Evolutionary conservation across 139 green algal species (phyloP).

Genomic region (Yamagishiella unicocca): DNA sequence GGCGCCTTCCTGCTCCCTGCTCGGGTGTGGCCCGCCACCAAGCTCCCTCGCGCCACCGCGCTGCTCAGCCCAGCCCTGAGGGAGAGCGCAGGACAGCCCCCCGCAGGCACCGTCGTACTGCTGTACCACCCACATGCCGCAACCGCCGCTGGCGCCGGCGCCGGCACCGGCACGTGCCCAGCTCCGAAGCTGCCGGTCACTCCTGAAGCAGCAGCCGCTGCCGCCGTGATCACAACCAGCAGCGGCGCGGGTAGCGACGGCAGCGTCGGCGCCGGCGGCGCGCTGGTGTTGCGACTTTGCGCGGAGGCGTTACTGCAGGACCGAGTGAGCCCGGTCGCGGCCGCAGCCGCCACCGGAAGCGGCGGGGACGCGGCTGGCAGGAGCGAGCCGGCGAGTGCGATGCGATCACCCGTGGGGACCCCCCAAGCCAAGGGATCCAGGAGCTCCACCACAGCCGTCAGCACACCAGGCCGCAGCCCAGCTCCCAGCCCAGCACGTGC

Average conservation of each 20-base stretch:
- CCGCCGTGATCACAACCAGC: neutral
- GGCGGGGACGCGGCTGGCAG: neutral
- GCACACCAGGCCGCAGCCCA: neutral
- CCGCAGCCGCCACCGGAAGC: constrained; percentile 4
- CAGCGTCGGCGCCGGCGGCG: neutral
- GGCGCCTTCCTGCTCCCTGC: constrained; percentile 33
- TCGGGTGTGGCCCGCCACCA: constrained; percentile 52
- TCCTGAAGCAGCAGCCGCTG: neutral
- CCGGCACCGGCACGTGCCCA: neutral
- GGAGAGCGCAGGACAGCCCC: constrained; percentile 39
- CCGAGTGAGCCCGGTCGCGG: neutral
- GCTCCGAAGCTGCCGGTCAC: neutral
- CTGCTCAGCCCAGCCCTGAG: constrained; percentile 44
- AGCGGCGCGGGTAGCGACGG: neutral
- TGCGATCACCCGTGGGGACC: neutral
- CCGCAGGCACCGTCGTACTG: constrained; percentile 35
- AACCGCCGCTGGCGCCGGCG: neutral
- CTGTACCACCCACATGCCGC: constrained; percentile 7
- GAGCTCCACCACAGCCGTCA: neutral
- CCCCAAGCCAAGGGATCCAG: neutral
- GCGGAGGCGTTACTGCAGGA: constrained; percentile 30
- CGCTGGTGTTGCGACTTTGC: constrained; percentile 40
- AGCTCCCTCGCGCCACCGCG: constrained; percentile 34
- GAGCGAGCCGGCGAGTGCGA: neutral
- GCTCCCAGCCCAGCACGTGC: neutral